Percentiles rank a stretch among this genome's conserved stretches.
phyloP scores from a whole-genome alignment of 164 flowering plant genomes.

The Vitis amurensis region DNA sequence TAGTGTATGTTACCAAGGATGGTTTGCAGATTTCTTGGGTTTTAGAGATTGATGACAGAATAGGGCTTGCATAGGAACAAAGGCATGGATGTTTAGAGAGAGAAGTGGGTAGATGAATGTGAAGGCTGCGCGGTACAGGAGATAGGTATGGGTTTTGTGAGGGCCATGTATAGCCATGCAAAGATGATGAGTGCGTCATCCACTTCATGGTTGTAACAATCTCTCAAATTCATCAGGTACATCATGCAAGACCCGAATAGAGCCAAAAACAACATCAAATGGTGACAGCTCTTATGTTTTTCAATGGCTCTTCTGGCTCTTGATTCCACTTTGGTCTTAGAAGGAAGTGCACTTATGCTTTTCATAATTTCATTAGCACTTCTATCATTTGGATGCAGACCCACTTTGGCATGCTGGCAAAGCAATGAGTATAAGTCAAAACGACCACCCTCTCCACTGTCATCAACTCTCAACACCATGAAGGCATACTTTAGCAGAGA shows the following conservation, averaged over 20 bases:
- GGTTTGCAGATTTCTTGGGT: too few species aligned
- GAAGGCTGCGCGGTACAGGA: too few species aligned
- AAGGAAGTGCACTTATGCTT: constrained; percentile 22
- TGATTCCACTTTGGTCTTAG: constrained; percentile 31
- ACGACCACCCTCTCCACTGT: constrained; percentile 57
- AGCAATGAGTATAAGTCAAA: constrained; percentile 41
- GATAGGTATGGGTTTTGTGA: too few species aligned
- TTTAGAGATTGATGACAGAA: too few species aligned
- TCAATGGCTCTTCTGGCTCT: constrained; percentile 53
- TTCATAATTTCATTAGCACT: constrained; percentile 31
- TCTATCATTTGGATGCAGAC: constrained; percentile 50
- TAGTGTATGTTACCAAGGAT: too few species aligned
- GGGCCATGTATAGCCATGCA: too few species aligned
- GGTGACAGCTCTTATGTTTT: constrained; percentile 46
- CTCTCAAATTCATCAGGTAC: too few species aligned
- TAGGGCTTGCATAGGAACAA: too few species aligned
- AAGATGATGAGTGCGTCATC: too few species aligned
- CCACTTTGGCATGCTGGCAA: constrained; percentile 67
- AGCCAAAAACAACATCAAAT: constrained; percentile 55
- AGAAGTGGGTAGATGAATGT: too few species aligned
- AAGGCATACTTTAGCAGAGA: constrained; percentile 59
- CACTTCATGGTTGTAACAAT: too few species aligned
- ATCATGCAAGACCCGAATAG: constrained; percentile 69
- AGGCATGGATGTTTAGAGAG: too few species aligned
- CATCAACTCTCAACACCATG: constrained; percentile 59